Percentiles rank a stretch among this genome's conserved stretches.
Conservation (phyloP, 257 asterid species). For the Penstemon davidsonii region DNA sequence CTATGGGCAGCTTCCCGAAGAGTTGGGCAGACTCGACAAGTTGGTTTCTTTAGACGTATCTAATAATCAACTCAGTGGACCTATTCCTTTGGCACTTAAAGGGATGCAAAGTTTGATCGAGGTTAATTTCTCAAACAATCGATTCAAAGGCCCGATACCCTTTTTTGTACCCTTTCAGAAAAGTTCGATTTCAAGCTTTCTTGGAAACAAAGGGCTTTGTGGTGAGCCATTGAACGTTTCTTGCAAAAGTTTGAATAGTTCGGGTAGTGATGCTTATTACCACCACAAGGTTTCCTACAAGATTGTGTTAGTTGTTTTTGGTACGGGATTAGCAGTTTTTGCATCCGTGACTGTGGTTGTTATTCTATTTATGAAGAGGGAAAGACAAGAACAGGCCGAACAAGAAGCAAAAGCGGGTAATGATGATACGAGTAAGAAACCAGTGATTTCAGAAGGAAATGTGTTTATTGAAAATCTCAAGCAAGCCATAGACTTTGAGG, state of each 20-base stretch:
- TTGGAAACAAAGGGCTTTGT: conserved; percentile 82
- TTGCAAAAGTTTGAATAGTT: conserved; percentile 55
- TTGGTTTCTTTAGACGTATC: conserved; percentile 88
- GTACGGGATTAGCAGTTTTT: conserved; percentile 89
- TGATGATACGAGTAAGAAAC: conserved; percentile 44
- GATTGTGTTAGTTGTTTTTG: conserved; percentile 72
- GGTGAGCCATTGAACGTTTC: conserved; percentile 72
- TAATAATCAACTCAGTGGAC: conserved; percentile 75
- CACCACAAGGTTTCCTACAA: conserved; percentile 86
- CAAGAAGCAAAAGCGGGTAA: conserved; percentile 42
- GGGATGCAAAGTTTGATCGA: conserved; percentile 95
- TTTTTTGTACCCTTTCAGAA: conserved; percentile 79
- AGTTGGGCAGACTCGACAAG: conserved; percentile 85
- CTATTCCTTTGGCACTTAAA: conserved; percentile 62
- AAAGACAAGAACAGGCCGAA: conserved; percentile 77
- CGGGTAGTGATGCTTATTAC: conserved; percentile 28
- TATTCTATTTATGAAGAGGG: conserved; percentile 85
- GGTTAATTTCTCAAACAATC: conserved; percentile 88
- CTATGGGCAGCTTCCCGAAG: conserved; percentile 74
- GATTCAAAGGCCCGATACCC: conserved; percentile 74
- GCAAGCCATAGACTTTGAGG: conserved; percentile 89
- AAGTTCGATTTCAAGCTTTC: conserved; percentile 76
- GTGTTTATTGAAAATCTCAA: conserved; percentile 76
- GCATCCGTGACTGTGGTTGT: conserved; percentile 72
- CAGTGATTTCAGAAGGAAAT: conserved; percentile 77